Evolutionary conservation across 2,329 filamentous ascomycete species (phyloP).

Genomic region (Aspergillus spinulosporus): DNA sequence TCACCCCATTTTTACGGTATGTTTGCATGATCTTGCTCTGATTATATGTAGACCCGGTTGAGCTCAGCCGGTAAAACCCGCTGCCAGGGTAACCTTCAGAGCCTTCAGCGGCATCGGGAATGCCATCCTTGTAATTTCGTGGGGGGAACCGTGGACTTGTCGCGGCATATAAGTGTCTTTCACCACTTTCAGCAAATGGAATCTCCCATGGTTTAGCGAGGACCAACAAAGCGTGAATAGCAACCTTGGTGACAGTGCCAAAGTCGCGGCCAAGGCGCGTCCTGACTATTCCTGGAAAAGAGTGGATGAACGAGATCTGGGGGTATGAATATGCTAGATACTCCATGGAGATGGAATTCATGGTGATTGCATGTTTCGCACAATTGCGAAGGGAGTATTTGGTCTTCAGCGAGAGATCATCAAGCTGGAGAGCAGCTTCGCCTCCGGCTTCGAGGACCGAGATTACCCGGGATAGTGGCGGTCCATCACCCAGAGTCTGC

Average conservation of each 20-base stretch:
- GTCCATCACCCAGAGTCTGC: not conserved
- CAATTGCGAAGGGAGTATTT: constrained; percentile 6
- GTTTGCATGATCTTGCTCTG: not conserved
- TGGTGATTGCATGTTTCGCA: constrained; percentile 10
- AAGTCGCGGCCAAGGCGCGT: not conserved
- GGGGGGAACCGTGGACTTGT: not conserved
- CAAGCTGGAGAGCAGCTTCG: constrained; percentile 1
- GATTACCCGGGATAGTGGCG: not conserved
- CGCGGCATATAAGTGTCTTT: not conserved
- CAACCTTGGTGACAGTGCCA: not conserved
- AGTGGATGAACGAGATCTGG: constrained; percentile 3
- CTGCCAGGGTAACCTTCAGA: not conserved
- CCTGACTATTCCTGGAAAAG: constrained; percentile 1
- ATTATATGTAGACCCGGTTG: not conserved
- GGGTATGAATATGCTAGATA: not conserved
- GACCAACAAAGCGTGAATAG: not conserved
- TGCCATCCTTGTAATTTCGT: not conserved
- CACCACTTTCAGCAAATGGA: not conserved
- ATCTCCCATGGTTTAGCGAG: not conserved
- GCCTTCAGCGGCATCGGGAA: not conserved
- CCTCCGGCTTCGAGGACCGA: constrained; percentile 1
- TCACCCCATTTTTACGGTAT: not conserved
- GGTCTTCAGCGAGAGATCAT: constrained; percentile 6
- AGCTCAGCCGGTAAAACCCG: not conserved
- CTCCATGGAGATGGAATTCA: constrained; percentile 9